phyloP scores from a whole-genome alignment of 2,329 filamentous ascomycete species.

The Aspergillus persii region DNA sequence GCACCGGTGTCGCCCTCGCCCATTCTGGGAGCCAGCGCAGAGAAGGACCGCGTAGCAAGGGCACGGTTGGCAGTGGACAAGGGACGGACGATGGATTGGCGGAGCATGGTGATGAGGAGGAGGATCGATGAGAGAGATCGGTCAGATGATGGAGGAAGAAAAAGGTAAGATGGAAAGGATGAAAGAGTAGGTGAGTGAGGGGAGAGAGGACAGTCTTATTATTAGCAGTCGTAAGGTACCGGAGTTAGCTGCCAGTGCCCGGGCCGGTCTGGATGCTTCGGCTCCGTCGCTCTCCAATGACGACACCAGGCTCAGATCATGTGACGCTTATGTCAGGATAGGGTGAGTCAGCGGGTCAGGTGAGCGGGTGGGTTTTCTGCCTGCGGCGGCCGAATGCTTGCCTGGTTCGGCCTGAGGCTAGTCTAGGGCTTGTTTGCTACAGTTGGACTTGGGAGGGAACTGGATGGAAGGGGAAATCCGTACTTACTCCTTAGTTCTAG shows the following conservation, averaged over 20 bases:
- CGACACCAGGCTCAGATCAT: constrained; percentile 10
- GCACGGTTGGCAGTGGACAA: constrained; percentile 54
- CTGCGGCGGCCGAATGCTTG: neutral
- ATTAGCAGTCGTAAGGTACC: constrained; percentile 1
- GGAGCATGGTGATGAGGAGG: constrained; percentile 57
- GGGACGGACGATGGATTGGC: constrained; percentile 60
- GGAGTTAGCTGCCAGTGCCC: neutral
- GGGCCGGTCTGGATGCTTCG: neutral
- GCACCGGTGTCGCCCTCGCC: constrained; percentile 67
- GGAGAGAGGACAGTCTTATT: neutral
- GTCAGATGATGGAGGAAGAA: neutral
- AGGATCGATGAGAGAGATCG: neutral
- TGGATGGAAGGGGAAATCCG: too few relatives aligned
- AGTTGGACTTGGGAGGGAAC: neutral
- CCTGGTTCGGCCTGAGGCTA: neutral
- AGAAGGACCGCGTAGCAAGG: constrained; percentile 57
- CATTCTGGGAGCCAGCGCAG: constrained; percentile 63
- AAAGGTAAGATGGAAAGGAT: neutral
- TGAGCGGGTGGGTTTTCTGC: neutral
- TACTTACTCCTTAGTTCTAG: too few relatives aligned
- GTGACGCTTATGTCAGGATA: constrained; percentile 2
- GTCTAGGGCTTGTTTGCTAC: neutral
- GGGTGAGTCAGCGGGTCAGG: constrained; percentile 12
- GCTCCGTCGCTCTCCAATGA: constrained; percentile 5
- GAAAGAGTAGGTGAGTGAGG: neutral